Base-by-base conservation (phyloP, 768 basidiomycete species). In the Leucogyrophana mollusca region DNA sequence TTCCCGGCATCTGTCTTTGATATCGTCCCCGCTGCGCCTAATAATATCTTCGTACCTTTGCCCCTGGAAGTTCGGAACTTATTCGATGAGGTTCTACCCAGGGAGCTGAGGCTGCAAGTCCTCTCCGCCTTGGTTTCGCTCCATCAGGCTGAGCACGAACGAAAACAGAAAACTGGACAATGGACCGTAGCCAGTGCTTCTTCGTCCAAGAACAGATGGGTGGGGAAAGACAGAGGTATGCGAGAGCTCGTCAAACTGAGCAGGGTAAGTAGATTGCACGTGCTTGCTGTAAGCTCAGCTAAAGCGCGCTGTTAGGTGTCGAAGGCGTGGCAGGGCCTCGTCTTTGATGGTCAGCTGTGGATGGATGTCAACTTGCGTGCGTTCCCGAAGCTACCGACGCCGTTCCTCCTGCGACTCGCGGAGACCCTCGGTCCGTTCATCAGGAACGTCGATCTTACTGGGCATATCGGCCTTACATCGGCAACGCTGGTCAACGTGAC, bases 281-380 rank as follows among this genome's bases (percentile, higher is more conserved):
- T 59, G 30, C 40, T 52, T 25, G 51, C 36, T 43, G n/a, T 35
- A n/a, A 43, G 9, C 3, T 18, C 24, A 45, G 44, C 24, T 13
- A 8, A 35, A 40, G 33, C 39, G 37, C 61, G 11, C 23, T 35
- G 30, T 56, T 51, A 92, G 88, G 86, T 91, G 9, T 93, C 86
- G 22, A 86, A 79, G 59, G 57, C 72, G 9, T 95, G 92, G 91
- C 82, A 78, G 43, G 61, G 69, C 2, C 77, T 94, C 32, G 81
- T 84, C 20, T 82, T 85, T 55, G 93, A 95, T 61, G 92, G 92
- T 11, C 88, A 92, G 57, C 73, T 94, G n/a, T 94, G 93, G 93
- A 57, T 67, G 35, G 59, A 76, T 46, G 70, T 90, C 25, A 76
- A 88, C 59, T 70, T 92, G 25, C 74, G 63, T 16, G 65, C 81